Base-by-base conservation (phyloP, 108 stramenopile species). In the Seminavis robusta region DNA sequence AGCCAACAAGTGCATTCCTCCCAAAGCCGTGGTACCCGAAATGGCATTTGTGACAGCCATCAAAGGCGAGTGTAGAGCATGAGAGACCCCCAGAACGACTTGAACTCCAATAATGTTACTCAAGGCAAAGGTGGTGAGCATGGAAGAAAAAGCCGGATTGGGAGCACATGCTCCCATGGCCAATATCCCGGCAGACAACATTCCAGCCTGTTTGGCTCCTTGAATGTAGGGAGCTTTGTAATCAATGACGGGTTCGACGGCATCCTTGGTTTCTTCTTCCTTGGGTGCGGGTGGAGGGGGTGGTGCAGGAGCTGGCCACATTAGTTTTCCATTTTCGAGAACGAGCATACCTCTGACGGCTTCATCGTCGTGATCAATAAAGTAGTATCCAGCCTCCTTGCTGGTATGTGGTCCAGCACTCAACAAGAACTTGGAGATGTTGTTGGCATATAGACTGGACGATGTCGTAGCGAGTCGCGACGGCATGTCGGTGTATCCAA, bases 1-100 rank as follows among this genome's bases (percentile, higher is more conserved):
- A 15, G 94, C 88, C 24, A 97, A 52, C 23, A 96, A 84, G 59
- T 94, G 92, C 95, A 99, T 94, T 42, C 99, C 99, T 52, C 99
- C 99, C 39, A 99, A 78, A 11, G 96, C 97, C 9, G 99, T 98
- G 27, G 97, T 94, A 26, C 99, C 99, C 52, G 90, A 92, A 63
- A 99, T 98, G 39, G 99, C 99, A 61, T 99, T 99, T 11, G 47
- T 98, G 24, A 95, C 97, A 30, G 96, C 93, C 98, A 99, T 98
- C 26, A 99, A 79, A 2, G 99, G 99, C 44, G 94, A 94, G 75
- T 99, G 99, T 38, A 99, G 79, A 23, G 98, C 73, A 63, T 97
- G 99, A 1, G 95, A 65, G 13, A 98, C 99, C 7, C 98, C 98
- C 42, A 96, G 67, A 11, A 99, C 98, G 27, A 92, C 95, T 71